A percentile compares a stretch with the other conserved stretches of the same genome.
Conservation (phyloP, 31 red algal genomes). For the Asparagopsis taxiformis region DNA sequence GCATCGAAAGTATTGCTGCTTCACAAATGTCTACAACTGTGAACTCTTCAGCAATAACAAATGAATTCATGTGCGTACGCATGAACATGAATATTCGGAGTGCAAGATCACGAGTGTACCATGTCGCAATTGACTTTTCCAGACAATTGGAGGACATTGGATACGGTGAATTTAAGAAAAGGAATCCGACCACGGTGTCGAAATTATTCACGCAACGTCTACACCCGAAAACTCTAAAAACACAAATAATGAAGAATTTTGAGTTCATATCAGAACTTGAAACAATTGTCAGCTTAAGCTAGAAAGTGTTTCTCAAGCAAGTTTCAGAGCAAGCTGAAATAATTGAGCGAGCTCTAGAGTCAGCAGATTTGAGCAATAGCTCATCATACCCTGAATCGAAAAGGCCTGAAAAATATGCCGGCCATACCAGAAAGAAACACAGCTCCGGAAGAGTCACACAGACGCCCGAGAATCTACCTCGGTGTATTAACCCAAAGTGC, state of each 20-base stretch:
- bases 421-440: neutral
- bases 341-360: too few species aligned
- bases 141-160: neutral
- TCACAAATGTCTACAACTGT: too few species aligned
- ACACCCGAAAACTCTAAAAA: neutral
- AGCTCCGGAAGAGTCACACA: neutral
- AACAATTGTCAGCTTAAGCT: too few species aligned
- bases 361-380: too few species aligned
- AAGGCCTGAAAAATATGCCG: neutral
- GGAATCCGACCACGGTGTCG: too few species aligned
- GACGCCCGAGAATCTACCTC: neutral
- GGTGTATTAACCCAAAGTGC: constrained; percentile 1
- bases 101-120: constrained; percentile 5
- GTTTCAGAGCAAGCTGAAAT: neutral
- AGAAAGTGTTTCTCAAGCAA: too few species aligned
- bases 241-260: neutral
- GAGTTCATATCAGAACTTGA: neutral
- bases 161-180: neutral
- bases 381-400: too few species aligned
- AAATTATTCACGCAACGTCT: constrained; percentile 1
- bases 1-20: neutral
- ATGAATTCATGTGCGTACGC: neutral
- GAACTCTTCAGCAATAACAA: constrained; percentile 2
- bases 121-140: constrained; percentile 2
- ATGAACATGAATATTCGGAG: neutral